Percentiles rank a stretch among this genome's conserved stretches.
Conservation (phyloP, 1,139 yeast genomes). For the Hemisphaericaspora xylanilytica region DNA sequence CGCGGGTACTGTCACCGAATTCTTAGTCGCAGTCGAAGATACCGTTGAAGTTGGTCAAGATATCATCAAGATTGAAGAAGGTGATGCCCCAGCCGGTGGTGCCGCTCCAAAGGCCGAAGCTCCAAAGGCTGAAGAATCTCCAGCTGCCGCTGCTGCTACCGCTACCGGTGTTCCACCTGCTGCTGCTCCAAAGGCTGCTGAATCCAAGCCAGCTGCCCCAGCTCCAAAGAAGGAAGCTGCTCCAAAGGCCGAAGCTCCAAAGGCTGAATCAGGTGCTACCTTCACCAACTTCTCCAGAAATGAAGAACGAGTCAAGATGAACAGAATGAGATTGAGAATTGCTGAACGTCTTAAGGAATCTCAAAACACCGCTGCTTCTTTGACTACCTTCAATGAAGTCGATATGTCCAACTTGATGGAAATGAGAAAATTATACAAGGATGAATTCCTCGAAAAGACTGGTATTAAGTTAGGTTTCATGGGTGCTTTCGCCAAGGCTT, state of each 20-base stretch:
- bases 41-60: conserved; percentile 98
- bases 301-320: conserved; percentile 96
- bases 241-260: conserved; percentile 27
- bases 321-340: conserved; percentile 98
- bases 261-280: conserved; percentile 30
- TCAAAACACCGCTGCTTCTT: conserved; percentile 97
- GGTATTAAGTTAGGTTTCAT: conserved; percentile 97
- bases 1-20: conserved; percentile 83
- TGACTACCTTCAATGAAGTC: conserved; percentile 96
- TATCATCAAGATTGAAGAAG: conserved; percentile 84
- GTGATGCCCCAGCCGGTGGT: conserved; percentile 75
- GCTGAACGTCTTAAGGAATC: conserved; percentile 99
- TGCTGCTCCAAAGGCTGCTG: conserved; percentile 10
- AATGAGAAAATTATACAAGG: conserved; percentile 96
- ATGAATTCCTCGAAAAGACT: conserved; percentile 89
- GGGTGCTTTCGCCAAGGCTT: conserved; percentile 98
- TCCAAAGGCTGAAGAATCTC: conserved; percentile 37
- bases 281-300: conserved; percentile 72
- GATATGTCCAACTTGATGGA: conserved; percentile 93
- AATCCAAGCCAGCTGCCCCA: conserved; percentile 52
- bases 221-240: conserved; percentile 25
- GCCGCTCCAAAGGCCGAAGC: conserved; percentile 31
- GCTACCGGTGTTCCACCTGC: conserved; percentile 27
- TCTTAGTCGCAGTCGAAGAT: conserved; percentile 81
- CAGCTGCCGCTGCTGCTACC: conserved; percentile 64